phyloP scores from a whole-genome alignment of 2,329 filamentous ascomycete species.

The Celoporthe dispersa region DNA sequence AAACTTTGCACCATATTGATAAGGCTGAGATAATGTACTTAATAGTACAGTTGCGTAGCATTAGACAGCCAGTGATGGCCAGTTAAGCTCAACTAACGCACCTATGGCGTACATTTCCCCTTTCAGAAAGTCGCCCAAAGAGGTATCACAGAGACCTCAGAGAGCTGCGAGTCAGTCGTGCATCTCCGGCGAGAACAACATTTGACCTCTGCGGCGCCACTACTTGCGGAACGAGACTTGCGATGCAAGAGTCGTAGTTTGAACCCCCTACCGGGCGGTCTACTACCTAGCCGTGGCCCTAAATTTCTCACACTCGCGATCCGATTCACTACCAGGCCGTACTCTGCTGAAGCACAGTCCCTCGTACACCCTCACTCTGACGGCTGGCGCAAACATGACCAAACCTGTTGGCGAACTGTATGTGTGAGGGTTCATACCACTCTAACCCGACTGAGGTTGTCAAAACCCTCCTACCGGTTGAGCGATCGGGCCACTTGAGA shows the following conservation, averaged over 20 bases:
- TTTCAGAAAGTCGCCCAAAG: background rate
- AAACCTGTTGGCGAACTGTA: background rate
- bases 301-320: slow-evolving; percentile 35
- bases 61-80: background rate
- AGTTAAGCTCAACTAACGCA: background rate
- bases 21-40: background rate
- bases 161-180: too few species aligned
- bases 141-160: background rate
- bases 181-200: background rate
- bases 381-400: slow-evolving; percentile 48
- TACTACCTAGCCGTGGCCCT: too few species aligned
- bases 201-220: background rate
- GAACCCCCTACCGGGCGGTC: too few species aligned
- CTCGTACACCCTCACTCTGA: slow-evolving; percentile 45
- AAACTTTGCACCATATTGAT: background rate
- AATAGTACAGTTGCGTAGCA: background rate
- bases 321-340: slow-evolving; percentile 41
- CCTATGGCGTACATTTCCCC: background rate
- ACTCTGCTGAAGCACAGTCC: slow-evolving; percentile 52
- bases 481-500: background rate
- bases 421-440: background rate
- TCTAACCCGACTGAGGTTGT: background rate
- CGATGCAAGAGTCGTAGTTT: slow-evolving; percentile 43
- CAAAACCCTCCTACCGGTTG: background rate
- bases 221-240: background rate